A percentile compares a stretch with the other conserved stretches of the same genome.
Evolutionary conservation across 164 flowering plant species (phyloP).

Genomic region (Piper longum): DNA sequence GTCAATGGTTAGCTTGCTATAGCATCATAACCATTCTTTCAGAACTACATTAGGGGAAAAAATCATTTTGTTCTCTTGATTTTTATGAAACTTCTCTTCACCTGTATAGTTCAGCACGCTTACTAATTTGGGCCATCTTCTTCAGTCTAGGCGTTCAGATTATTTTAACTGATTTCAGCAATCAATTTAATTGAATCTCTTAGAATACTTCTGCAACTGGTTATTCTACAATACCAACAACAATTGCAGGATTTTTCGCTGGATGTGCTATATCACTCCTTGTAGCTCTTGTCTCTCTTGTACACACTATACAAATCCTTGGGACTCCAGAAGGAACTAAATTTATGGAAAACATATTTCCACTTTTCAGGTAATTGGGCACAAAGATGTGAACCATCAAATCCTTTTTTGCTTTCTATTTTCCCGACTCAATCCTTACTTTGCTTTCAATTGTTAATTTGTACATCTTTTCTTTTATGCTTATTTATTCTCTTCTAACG

Average conservation of each 20-base stretch:
- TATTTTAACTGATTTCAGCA: not conserved
- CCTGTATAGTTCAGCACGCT: too few species aligned
- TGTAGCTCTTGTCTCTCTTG: conserved; percentile 23
- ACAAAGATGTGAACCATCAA: not conserved
- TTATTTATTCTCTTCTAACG: not conserved
- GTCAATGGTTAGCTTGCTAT: too few species aligned
- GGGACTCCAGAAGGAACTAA: conserved; percentile 11
- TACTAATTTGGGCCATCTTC: too few species aligned
- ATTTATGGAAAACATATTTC: conserved; percentile 60
- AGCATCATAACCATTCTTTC: too few species aligned
- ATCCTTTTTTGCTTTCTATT: too few species aligned
- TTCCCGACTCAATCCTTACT: too few species aligned
- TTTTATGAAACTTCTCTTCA: too few species aligned
- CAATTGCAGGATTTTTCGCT: conserved; percentile 30
- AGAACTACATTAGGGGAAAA: too few species aligned
- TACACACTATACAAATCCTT: conserved; percentile 25
- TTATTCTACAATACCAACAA: not conserved
- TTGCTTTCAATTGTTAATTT: not conserved
- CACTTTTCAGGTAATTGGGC: conserved; percentile 44
- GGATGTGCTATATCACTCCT: conserved; percentile 41
- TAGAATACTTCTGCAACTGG: not conserved
- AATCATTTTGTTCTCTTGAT: too few species aligned
- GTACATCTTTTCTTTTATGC: not conserved
- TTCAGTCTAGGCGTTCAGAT: too few species aligned
- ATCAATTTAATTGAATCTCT: not conserved